These are phyloP conservation scores for Carallia brachiata DNA, from an alignment of 345 rosid species.

Conservation along the genomic window DNA sequence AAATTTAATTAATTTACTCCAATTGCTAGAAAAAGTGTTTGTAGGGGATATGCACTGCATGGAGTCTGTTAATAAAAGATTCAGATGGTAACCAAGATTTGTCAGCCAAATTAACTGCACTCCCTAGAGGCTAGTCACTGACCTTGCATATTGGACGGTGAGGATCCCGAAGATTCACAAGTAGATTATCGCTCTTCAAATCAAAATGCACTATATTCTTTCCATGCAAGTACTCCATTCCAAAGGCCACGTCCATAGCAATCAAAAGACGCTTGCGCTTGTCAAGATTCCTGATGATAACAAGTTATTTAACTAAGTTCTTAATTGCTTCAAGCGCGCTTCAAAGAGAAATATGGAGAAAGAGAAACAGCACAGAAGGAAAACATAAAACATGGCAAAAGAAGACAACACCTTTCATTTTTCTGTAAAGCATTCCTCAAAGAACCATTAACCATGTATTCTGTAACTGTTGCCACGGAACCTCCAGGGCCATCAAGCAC, in stretches of 20 bases:
- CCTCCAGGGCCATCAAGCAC: constrained; percentile 74
- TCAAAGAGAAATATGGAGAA: background rate
- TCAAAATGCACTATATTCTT: constrained; percentile 71
- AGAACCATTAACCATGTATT: constrained; percentile 73
- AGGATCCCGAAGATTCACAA: constrained; percentile 70
- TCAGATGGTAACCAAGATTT: background rate
- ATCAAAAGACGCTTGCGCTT: constrained; percentile 56
- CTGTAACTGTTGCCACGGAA: constrained; percentile 74
- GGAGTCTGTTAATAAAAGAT: background rate
- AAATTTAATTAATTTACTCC: background rate
- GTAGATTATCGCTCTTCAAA: constrained; percentile 70
- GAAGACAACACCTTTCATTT: constrained; percentile 44
- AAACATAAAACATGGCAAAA: constrained; percentile 1
- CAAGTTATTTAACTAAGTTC: background rate
- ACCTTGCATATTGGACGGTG: constrained; percentile 79
- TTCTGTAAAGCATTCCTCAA: constrained; percentile 58
- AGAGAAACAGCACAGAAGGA: background rate
- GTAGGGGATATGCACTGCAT: too few species aligned
- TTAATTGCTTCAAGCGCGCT: background rate
- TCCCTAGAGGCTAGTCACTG: constrained; percentile 9
- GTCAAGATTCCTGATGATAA: constrained; percentile 47
- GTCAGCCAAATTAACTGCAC: background rate
- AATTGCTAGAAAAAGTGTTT: background rate
- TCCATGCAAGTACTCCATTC: constrained; percentile 74
- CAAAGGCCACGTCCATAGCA: constrained; percentile 74